phyloP scores from a whole-genome alignment of 371 early-diverging fungal species.

The Dichotomocladium elegans region DNA sequence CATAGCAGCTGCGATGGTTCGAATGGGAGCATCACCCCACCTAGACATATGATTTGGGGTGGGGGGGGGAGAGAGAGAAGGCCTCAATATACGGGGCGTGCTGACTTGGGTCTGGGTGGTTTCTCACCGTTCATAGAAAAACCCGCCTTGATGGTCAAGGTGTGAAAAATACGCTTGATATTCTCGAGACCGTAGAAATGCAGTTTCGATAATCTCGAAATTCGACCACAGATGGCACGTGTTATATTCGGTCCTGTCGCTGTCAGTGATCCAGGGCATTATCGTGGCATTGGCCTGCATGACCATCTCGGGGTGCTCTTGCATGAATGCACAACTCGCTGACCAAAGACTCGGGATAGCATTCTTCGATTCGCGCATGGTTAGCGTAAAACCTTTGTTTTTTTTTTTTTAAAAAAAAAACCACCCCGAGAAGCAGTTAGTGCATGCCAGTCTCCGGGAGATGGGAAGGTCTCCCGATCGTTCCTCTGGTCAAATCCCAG shows the following conservation, averaged over 20 bases:
- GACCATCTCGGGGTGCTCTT: conserved; percentile 3
- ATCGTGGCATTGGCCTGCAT: conserved; percentile 13
- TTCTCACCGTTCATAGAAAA: conserved; percentile 85
- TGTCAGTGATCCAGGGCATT: conserved; percentile 29
- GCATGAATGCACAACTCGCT: conserved; percentile 14
- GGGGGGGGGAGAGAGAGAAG: neutral
- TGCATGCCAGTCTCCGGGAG: too few species aligned
- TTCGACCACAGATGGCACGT: conserved; percentile 76
- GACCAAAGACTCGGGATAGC: conserved; percentile 13
- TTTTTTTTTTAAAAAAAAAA: too few species aligned
- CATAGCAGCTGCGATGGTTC: conserved; percentile 86
- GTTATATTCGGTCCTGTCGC: conserved; percentile 35
- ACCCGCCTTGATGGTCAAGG: conserved; percentile 81
- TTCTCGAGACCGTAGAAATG: conserved; percentile 65
- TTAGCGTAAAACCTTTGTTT: conserved; percentile 14
- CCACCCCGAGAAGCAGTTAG: too few species aligned
- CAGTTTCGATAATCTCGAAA: conserved; percentile 66
- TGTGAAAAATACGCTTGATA: conserved; percentile 79
- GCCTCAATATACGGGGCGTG: too few species aligned
- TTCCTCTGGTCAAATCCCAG: too few species aligned
- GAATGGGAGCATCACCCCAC: conserved; percentile 46
- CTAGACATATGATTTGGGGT: conserved; percentile 24
- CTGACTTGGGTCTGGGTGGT: too few species aligned
- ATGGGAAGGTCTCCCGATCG: too few species aligned
- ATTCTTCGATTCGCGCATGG: conserved; percentile 6